Conservation (phyloP, 1,284 basidiomycete genomes). For the Malassezia globosa region DNA sequence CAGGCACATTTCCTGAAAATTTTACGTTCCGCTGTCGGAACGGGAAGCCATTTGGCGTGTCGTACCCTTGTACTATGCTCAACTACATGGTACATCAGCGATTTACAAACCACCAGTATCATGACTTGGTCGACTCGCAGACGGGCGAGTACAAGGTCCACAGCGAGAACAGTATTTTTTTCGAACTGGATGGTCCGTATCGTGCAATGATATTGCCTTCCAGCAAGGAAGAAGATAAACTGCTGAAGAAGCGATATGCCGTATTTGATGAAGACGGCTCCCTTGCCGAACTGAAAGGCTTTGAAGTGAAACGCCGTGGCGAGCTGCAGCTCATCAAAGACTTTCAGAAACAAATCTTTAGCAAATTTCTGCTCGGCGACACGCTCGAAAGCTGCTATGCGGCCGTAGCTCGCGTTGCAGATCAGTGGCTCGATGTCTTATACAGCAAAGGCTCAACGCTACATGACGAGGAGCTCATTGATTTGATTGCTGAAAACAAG, state of each 20-base stretch:
- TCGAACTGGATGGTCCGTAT: slow-evolving; percentile 97
- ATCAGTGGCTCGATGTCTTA: slow-evolving; percentile 95
- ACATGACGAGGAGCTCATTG: slow-evolving; percentile 82
- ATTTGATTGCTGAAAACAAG: slow-evolving; percentile 94
- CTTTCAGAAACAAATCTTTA: slow-evolving; percentile 97
- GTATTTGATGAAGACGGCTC: slow-evolving; percentile 99
- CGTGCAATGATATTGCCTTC: slow-evolving; percentile 98
- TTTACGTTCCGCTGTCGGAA: slow-evolving; percentile 83
- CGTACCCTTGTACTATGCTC: slow-evolving; percentile 99
- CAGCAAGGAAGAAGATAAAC: slow-evolving; percentile 97
- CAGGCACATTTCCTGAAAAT: slow-evolving; percentile 92
- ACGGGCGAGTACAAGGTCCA: slow-evolving; percentile 69
- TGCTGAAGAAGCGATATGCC: slow-evolving; percentile 97
- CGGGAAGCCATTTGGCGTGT: slow-evolving; percentile 79
- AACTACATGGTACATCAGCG: slow-evolving; percentile 91
- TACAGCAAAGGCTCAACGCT: slow-evolving; percentile 74
- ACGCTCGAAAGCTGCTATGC: slow-evolving; percentile 92
- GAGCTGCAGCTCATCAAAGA: slow-evolving; percentile 99
- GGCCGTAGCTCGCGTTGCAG: slow-evolving; percentile 81
- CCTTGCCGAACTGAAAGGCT: slow-evolving; percentile 92
- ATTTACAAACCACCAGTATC: slow-evolving; percentile 98
- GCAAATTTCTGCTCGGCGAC: slow-evolving; percentile 83
- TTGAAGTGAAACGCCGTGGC: slow-evolving; percentile 95
- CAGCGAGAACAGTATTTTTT: slow-evolving; percentile 99
- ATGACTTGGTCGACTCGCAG: slow-evolving; percentile 61